Percentiles rank a stretch among this genome's conserved stretches.
Conservation (phyloP, 352 stramenopile species). For the Albugo candida region DNA sequence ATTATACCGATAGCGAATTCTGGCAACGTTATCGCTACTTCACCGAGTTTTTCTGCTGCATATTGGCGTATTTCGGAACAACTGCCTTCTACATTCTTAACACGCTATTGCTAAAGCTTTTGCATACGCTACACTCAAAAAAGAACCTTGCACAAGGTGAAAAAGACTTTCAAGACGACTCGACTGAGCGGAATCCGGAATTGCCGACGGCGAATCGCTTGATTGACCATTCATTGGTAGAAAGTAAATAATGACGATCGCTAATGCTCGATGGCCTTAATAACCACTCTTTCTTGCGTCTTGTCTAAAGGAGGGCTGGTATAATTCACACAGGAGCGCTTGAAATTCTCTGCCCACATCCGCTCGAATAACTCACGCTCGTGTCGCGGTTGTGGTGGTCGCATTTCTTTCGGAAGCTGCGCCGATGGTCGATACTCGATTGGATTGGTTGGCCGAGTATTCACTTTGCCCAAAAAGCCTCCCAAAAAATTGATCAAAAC, state of each 20-base stretch:
- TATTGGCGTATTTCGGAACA: conserved; percentile 41
- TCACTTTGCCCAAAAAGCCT: conserved; percentile 56
- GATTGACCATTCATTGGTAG: too few relatives aligned
- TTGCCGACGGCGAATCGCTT: too few relatives aligned
- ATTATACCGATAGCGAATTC: conserved; percentile 31
- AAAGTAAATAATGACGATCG: conserved; percentile 1
- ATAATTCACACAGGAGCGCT: conserved; percentile 72
- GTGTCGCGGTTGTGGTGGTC: conserved; percentile 84
- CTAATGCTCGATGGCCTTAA: conserved; percentile 2
- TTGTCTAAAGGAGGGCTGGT: too few relatives aligned
- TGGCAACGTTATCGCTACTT: conserved; percentile 27
- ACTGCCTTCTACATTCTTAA: conserved; percentile 30
- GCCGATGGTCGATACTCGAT: conserved; percentile 38
- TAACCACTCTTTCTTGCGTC: too few relatives aligned
- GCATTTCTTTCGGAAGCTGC: conserved; percentile 69
- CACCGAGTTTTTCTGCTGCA: conserved; percentile 44
- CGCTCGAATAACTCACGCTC: conserved; percentile 92
- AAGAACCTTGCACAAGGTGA: conserved; percentile 37
- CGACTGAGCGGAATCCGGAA: conserved; percentile 13
- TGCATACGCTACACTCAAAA: neutral
- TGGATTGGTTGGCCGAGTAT: conserved; percentile 42
- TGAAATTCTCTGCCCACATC: conserved; percentile 95
- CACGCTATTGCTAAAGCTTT: neutral
- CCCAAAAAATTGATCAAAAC: conserved; percentile 67
- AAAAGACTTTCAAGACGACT: conserved; percentile 64